phyloP scores from a whole-genome alignment of 441 rosid genomes.

The Gossypium schwendimanii region DNA sequence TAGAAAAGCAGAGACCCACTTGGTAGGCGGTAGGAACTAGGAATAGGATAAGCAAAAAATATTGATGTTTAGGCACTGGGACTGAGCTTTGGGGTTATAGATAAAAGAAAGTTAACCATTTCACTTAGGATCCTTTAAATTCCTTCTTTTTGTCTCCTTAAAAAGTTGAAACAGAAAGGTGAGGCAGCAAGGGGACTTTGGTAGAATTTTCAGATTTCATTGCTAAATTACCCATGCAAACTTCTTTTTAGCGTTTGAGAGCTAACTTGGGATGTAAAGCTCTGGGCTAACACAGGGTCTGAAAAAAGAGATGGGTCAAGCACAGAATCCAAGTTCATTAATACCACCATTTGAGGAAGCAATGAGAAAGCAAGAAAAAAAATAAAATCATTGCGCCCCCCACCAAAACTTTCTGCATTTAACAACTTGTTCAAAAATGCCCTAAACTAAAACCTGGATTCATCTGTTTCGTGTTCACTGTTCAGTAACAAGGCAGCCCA shows the following conservation, averaged over 20 bases:
- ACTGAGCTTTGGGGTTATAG: not conserved
- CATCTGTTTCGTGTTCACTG: not conserved
- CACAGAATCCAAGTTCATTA: slow-evolving; percentile 11
- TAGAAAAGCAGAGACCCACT: not conserved
- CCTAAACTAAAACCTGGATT: not conserved
- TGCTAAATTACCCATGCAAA: not conserved
- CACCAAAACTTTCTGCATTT: not conserved
- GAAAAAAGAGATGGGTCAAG: slow-evolving; percentile 14
- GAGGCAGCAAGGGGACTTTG: not conserved
- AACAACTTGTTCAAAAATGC: not conserved
- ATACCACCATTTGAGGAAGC: not conserved
- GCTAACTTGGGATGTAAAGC: not conserved
- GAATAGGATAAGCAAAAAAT: not conserved
- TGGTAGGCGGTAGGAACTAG: not conserved
- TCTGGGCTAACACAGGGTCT: slow-evolving; percentile 5
- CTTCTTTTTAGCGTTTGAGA: not conserved
- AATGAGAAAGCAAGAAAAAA: not conserved
- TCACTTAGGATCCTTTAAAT: too few relatives aligned
- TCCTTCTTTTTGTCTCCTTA: not conserved
- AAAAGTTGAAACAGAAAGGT: not conserved
- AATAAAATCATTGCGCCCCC: not conserved
- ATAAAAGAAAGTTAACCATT: too few relatives aligned
- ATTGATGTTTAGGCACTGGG: not conserved
- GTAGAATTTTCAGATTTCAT: not conserved
- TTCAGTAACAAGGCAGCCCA: not conserved